phyloP scores from a whole-genome alignment of 495 filamentous ascomycete genomes.

The Xylaria castorea region DNA sequence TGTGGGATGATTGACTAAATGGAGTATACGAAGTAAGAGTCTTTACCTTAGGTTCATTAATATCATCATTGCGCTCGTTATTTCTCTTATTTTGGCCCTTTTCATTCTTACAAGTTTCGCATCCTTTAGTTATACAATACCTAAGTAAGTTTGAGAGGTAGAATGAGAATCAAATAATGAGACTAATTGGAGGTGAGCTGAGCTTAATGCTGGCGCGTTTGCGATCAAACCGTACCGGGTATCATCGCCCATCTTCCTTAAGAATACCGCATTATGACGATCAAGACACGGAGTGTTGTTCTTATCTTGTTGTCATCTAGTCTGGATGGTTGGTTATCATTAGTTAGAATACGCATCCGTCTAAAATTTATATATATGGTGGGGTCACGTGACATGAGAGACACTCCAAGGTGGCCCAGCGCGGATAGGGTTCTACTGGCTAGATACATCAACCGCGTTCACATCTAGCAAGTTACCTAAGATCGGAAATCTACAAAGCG shows the following conservation, averaged over 20 bases:
- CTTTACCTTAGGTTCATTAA: background rate
- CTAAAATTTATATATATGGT: background rate
- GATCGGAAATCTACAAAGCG: background rate
- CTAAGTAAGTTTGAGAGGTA: no score
- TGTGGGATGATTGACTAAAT: background rate
- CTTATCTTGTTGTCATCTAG: background rate
- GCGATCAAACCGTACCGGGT: background rate
- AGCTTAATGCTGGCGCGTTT: background rate
- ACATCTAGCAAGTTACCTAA: background rate
- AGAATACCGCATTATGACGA: background rate
- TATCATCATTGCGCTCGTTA: background rate
- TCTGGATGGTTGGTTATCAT: background rate
- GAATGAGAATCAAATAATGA: no score
- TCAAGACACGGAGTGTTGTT: background rate
- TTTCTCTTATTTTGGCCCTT: background rate
- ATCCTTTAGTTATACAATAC: no score
- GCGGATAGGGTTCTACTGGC: background rate
- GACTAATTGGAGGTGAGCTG: background rate
- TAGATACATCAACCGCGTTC: background rate
- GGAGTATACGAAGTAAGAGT: background rate
- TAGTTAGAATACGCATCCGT: background rate
- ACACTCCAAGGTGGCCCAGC: background rate
- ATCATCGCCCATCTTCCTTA: background rate
- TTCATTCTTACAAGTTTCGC: no score
- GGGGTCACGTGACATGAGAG: conserved; percentile 11